phyloP scores from a whole-genome alignment of 139 green algal genomes.

The Bryopsis sp. region DNA sequence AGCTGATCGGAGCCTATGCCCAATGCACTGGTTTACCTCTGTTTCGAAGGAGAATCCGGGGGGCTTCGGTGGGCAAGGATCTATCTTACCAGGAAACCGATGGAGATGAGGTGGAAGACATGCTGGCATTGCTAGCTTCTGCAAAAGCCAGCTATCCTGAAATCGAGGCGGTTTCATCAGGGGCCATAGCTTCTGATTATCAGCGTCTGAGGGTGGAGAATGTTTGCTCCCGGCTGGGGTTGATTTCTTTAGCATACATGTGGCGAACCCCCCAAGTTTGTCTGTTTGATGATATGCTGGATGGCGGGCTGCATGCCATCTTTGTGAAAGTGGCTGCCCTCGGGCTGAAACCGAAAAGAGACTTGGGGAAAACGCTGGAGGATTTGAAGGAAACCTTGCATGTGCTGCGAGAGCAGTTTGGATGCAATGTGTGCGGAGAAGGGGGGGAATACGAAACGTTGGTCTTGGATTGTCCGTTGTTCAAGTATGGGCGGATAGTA shows the following conservation, averaged over 20 bases:
- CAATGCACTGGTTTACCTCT: slow-evolving; percentile 77
- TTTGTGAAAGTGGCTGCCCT: slow-evolving; percentile 80
- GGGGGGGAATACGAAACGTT: slow-evolving; percentile 97
- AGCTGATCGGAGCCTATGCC: slow-evolving; percentile 69
- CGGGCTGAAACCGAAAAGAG: slow-evolving; percentile 67
- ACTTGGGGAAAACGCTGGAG: slow-evolving; percentile 71
- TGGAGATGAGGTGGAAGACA: slow-evolving; percentile 92
- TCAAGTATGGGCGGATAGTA: slow-evolving; percentile 58
- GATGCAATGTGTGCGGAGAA: slow-evolving; percentile 89
- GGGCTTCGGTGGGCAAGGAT: slow-evolving; percentile 29
- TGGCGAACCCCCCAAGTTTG: slow-evolving; percentile 77
- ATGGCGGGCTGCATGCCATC: slow-evolving; percentile 55
- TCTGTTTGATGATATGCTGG: slow-evolving; percentile 57
- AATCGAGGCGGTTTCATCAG: slow-evolving; percentile 65
- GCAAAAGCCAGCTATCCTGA: slow-evolving; percentile 38
- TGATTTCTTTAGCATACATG: slow-evolving; percentile 83
- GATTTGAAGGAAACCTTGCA: slow-evolving; percentile 49
- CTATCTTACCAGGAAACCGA: slow-evolving; percentile 52
- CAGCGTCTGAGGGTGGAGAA: slow-evolving; percentile 90
- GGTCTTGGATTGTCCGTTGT: slow-evolving; percentile 80
- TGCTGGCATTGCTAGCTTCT: slow-evolving; percentile 61
- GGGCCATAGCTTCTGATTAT: slow-evolving; percentile 95
- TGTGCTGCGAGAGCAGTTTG: slow-evolving; percentile 50
- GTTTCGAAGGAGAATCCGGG: slow-evolving; percentile 60
- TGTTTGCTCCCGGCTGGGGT: slow-evolving; percentile 65